phyloP scores from a whole-genome alignment of 2,329 filamentous ascomycete species.

The Cercospora sesami region DNA sequence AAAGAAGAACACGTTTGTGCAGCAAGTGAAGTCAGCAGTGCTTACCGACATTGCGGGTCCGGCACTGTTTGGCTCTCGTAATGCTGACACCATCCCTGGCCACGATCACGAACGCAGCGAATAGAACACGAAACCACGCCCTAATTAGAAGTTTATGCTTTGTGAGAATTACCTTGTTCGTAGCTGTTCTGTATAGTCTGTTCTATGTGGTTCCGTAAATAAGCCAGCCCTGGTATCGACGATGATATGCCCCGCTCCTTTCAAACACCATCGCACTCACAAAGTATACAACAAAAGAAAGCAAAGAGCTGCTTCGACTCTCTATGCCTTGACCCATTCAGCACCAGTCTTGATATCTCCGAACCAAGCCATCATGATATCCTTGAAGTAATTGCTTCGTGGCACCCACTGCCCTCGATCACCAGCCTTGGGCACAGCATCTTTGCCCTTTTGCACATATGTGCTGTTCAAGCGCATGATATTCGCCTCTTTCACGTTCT shows the following conservation, averaged over 20 bases:
- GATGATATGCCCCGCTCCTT: not conserved
- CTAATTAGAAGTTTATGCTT: not conserved
- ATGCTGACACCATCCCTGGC: not conserved
- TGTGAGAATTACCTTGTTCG: not conserved
- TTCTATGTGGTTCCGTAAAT: not conserved
- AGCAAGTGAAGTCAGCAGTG: not conserved
- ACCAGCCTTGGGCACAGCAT: constrained; percentile 52
- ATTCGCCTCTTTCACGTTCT: constrained; percentile 43
- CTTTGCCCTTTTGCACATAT: constrained; percentile 50
- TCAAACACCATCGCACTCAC: not conserved
- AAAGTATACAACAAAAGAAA: not conserved
- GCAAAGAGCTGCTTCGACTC: not conserved
- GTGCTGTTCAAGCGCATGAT: constrained; percentile 53
- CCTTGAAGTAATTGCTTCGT: constrained; percentile 47
- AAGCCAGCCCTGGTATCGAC: not conserved
- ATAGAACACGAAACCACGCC: not conserved
- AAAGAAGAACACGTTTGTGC: not conserved
- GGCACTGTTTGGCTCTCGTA: not conserved
- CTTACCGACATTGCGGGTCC: not conserved
- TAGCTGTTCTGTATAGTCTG: not conserved
- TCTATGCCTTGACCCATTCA: constrained; percentile 36
- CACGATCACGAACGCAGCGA: not conserved
- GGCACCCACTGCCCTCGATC: constrained; percentile 47
- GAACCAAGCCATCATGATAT: constrained; percentile 46
- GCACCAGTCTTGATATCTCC: constrained; percentile 46